These are phyloP conservation scores for Camellia sinensis DNA, from an alignment of 148 eudicot species.

Conservation along the genomic window DNA sequence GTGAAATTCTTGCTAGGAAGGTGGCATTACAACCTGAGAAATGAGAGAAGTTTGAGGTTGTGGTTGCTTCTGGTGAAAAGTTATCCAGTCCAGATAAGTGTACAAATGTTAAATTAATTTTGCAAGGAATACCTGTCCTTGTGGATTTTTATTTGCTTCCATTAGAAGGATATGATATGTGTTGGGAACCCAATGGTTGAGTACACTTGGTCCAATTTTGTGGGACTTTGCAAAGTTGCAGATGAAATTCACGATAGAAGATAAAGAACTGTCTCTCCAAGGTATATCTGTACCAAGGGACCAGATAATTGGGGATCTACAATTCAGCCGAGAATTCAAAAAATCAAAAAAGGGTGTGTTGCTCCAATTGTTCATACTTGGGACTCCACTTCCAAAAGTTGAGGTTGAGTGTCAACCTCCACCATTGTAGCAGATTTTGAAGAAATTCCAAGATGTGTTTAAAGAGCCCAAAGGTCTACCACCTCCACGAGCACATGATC, in stretches of 20 bases:
- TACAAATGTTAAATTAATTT: background rate
- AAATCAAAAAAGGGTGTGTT: background rate
- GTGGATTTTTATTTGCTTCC: background rate
- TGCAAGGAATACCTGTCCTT: background rate
- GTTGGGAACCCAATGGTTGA: background rate
- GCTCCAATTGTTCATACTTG: too few relatives aligned
- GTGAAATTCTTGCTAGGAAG: background rate
- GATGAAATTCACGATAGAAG: background rate
- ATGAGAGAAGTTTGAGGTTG: background rate
- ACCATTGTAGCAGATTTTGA: background rate
- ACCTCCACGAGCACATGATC: background rate
- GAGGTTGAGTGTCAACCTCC: background rate
- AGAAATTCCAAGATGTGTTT: background rate
- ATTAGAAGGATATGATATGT: background rate
- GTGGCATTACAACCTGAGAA: background rate
- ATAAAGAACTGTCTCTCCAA: background rate
- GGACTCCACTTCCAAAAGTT: too few relatives aligned
- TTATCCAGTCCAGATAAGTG: background rate
- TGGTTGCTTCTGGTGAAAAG: conserved; percentile 14
- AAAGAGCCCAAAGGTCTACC: background rate
- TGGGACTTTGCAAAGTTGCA: conserved; percentile 2
- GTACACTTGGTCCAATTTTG: background rate
- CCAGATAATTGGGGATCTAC: background rate
- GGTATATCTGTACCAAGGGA: background rate
- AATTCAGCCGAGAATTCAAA: background rate